Base-by-base conservation (phyloP, 768 basidiomycete species). In the Sarcodon aspratus region DNA sequence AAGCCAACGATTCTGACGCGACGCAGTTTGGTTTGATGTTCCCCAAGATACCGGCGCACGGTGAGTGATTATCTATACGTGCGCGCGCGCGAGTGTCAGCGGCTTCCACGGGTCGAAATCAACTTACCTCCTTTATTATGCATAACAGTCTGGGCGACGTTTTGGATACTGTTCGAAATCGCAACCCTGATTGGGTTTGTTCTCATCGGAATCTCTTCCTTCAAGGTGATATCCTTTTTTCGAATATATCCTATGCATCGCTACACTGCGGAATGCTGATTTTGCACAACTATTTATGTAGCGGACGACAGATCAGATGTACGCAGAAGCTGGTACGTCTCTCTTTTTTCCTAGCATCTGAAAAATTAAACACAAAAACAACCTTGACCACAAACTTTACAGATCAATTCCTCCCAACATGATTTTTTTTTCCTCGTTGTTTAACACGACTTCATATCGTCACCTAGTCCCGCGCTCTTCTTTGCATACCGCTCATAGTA, bases 1-100 rank as follows among this genome's bases (percentile, higher is more conserved):
- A 95, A 70, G 75, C 82, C 27, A 95, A 95, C 59, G 88, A 92
- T 58, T 92, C 90, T 1, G 93, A 95, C 59, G 87, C 88, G 50
- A 89, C 91, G 2, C 93, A 97, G 58, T 95, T 91, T 60, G 67
- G 78, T 13, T 67, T 91, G 42, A 61, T 97, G 46, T 91, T 73
- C 63, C 85, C 86, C 13, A 62, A 67, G 6, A 71, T 87, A 47
- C 72, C 77, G 36, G 73, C 86, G n/a, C 86, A 91, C 59, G 64
- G 89, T 87, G 64, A 51, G 76, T 63, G 12, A 18, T 13, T 13
- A 6, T 18, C 18, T 38, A 11, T 42, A 42, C 40, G 17, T 5
- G 13, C 40, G 15, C 40, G 13, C 17, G 2, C 11, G 35, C 9
- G 10, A 33, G 44, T 7, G 6, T 11, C 21, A 8, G 11, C 47